These are phyloP conservation scores for Zoysia matrella DNA, from an alignment of 202 grass and related monocot species.

Conservation along the genomic window DNA sequence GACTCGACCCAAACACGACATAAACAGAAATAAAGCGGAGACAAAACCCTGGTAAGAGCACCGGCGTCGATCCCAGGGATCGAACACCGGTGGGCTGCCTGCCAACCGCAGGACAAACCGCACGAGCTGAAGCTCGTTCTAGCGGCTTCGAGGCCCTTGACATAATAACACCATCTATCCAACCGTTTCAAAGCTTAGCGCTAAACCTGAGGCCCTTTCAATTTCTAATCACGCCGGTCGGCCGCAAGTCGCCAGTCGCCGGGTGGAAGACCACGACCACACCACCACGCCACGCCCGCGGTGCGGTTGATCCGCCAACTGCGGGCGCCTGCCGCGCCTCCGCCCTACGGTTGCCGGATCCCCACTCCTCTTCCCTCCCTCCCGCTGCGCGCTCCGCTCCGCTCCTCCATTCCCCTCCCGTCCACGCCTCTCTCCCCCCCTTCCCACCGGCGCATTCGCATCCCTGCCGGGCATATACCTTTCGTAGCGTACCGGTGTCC, in stretches of 20 bases:
- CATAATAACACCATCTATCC: neutral
- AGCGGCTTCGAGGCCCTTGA: no score
- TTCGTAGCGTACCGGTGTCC: conserved; percentile 44
- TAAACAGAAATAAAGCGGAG: no score
- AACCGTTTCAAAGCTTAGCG: conserved; percentile 29
- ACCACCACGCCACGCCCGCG: conserved; percentile 32
- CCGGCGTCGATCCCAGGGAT: no score
- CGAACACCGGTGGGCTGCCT: no score
- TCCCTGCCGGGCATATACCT: conserved; percentile 64
- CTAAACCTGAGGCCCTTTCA: neutral
- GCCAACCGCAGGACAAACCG: no score
- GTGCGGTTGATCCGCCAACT: conserved; percentile 48
- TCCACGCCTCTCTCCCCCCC: conserved; percentile 24
- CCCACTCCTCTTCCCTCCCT: conserved; percentile 23
- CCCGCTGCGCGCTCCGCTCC: conserved; percentile 11
- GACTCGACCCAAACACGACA: no score
- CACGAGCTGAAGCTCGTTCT: no score
- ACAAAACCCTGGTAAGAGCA: no score
- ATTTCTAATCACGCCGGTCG: neutral
- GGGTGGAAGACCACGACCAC: conserved; percentile 11
- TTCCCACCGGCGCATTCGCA: conserved; percentile 2
- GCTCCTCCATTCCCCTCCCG: neutral
- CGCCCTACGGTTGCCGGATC: conserved; percentile 29
- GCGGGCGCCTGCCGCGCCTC: conserved; percentile 4
- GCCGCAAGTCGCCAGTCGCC: neutral